phyloP scores from a whole-genome alignment of 257 asterid genomes.

The Eucommia ulmoides region DNA sequence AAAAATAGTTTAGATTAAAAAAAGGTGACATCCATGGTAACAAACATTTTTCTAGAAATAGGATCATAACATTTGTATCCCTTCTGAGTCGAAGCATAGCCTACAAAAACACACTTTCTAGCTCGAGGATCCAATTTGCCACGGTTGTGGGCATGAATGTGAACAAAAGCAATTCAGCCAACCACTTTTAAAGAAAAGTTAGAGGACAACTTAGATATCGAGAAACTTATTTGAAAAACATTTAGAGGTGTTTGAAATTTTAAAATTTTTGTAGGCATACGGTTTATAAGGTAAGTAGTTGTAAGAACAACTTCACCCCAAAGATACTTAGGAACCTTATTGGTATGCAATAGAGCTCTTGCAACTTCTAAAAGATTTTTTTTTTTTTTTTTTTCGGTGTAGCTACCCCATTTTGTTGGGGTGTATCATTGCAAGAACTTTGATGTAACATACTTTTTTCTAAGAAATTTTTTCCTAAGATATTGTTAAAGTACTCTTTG shows the following conservation, averaged over 20 bases:
- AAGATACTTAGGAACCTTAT: background rate
- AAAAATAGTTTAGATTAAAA: background rate
- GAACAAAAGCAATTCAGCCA: background rate
- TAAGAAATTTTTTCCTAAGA: background rate
- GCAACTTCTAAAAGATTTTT: background rate
- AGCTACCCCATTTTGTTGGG: background rate
- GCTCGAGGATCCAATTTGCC: background rate
- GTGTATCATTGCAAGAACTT: background rate
- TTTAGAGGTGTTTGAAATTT: background rate
- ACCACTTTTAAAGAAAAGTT: background rate
- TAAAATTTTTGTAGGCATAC: background rate
- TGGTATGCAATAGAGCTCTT: background rate
- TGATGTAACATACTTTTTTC: background rate
- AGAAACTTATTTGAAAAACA: background rate
- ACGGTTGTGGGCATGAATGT: background rate
- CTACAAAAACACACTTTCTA: background rate
- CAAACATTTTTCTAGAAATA: background rate
- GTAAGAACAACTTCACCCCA: background rate
- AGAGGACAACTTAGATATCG: background rate
- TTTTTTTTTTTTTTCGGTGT: too few relatives aligned
- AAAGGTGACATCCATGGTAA: background rate
- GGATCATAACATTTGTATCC: background rate
- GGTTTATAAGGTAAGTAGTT: too few relatives aligned
- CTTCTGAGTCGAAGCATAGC: background rate
- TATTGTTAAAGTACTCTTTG: background rate